phyloP scores from a whole-genome alignment of 306 rosid genomes.

The Gynostemma pentaphyllum region DNA sequence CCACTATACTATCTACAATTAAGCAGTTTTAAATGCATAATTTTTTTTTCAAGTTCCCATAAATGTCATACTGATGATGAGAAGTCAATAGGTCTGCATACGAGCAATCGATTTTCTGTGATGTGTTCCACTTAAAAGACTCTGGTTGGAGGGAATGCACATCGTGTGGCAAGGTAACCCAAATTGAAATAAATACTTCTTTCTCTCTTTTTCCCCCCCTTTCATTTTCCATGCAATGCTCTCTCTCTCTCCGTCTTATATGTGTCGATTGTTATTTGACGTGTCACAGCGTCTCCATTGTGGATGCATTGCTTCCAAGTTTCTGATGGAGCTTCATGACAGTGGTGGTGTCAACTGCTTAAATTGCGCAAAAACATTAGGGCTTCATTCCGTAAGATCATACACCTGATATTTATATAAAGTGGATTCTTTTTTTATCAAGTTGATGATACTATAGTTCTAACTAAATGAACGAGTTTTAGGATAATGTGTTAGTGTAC shows the following conservation, averaged over 20 bases:
- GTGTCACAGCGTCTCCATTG: slow-evolving; percentile 76
- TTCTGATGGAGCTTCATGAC: slow-evolving; percentile 68
- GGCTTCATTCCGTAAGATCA: slow-evolving; percentile 42
- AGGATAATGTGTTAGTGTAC: not conserved
- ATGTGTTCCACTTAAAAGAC: slow-evolving; percentile 61
- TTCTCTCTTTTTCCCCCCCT: not conserved
- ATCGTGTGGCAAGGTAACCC: slow-evolving; percentile 68
- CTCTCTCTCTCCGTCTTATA: not conserved
- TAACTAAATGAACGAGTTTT: not conserved
- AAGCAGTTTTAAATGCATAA: not conserved
- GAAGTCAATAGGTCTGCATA: slow-evolving; percentile 52
- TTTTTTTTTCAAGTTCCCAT: not conserved
- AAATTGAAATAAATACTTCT: not conserved
- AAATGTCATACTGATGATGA: not conserved
- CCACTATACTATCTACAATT: not conserved
- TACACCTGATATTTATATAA: not conserved
- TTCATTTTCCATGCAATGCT: too few species aligned
- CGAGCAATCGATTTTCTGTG: slow-evolving; percentile 70
- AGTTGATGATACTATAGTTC: not conserved
- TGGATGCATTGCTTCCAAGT: slow-evolving; percentile 72
- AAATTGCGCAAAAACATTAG: slow-evolving; percentile 45
- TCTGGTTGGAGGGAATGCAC: slow-evolving; percentile 95
- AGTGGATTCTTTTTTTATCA: not conserved
- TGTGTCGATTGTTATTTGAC: not conserved
- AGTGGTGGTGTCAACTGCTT: slow-evolving; percentile 74